These are phyloP conservation scores for Pythium utonaiense DNA, from an alignment of 352 stramenopile species.

Conservation along the genomic window DNA sequence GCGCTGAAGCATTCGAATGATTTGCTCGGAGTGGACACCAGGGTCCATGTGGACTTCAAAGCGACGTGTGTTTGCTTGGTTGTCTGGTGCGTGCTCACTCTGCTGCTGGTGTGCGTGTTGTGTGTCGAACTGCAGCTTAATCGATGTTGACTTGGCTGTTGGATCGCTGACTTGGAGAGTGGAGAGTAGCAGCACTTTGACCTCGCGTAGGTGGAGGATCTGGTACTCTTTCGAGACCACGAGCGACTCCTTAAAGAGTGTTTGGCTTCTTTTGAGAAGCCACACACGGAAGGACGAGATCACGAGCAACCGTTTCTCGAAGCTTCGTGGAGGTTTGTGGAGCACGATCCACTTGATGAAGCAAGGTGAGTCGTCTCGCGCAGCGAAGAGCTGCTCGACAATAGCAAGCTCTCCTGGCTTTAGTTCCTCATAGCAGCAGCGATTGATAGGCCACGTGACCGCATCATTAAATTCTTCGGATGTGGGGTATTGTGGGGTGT, in stretches of 20 bases:
- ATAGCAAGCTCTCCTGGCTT: slow-evolving; percentile 31
- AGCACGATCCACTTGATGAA: slow-evolving; percentile 66
- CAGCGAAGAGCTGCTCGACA: slow-evolving; percentile 51
- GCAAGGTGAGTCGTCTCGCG: slow-evolving; percentile 39
- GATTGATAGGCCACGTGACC: slow-evolving; percentile 56
- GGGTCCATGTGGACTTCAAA: slow-evolving; percentile 49
- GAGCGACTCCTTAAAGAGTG: slow-evolving; percentile 36
- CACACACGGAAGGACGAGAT: slow-evolving; percentile 51
- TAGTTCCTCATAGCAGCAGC: slow-evolving; percentile 60
- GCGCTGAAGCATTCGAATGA: slow-evolving; percentile 53
- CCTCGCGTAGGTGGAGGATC: slow-evolving; percentile 39
- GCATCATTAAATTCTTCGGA: not conserved
- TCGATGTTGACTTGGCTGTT: slow-evolving; percentile 2
- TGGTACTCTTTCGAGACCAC: slow-evolving; percentile 33
- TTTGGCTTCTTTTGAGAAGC: slow-evolving; percentile 42
- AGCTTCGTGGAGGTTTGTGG: slow-evolving; percentile 33
- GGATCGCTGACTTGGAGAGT: slow-evolving; percentile 7
- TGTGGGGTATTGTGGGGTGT: no score
- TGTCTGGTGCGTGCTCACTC: not conserved
- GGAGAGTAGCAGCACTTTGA: slow-evolving; percentile 30
- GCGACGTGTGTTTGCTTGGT: not conserved
- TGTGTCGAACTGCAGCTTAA: slow-evolving; percentile 11
- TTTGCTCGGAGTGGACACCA: slow-evolving; percentile 45
- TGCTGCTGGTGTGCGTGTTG: not conserved
- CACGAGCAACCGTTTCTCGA: slow-evolving; percentile 50